Base-by-base conservation (phyloP, 2,329 filamentous ascomycete genomes). In the Beauveria scarabaeidicola region DNA sequence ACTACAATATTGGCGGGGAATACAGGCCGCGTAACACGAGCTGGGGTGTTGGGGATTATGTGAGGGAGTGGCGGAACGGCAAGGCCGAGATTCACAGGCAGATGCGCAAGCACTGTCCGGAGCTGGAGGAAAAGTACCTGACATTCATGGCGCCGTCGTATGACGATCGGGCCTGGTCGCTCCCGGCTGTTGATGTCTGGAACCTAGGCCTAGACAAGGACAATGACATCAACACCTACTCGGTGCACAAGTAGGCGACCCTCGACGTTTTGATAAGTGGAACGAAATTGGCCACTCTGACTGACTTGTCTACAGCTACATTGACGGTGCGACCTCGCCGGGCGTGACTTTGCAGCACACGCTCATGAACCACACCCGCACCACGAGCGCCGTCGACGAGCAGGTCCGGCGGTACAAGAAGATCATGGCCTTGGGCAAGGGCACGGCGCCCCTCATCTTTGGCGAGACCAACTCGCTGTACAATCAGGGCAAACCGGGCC, bases 401-500 rank as follows among this genome's bases (percentile, higher is more conserved):
- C 81, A 83, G 64, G 65, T 79, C n/a, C 70, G 74, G 41, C 75
- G 79, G 53, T 78, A 78, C 58, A 67, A 70, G 19, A 64, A 69
- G 23, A 74, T 85, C 40, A 52, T 61, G 53, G 59, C 59, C 8
- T 21, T 25, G 23, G 38, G 36, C 19, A 36, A 61, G 13, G 59
- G 52, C 25, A 48, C n/a, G 7, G 52, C 59, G 19, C 59, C 59
- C 6, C 53, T 61, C 44, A 57, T 61, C 38, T 57, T 86, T 1
- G 82, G 82, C 62, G 83, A 87, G 72, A 77, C 78, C 53, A 87
- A 87, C 70, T 84, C 80, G 8, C 76, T 87, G 10, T 86, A 81
- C 70, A 81, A 83, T 68, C 74, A 87, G 71, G 85, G 84, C 58
- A 76, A 77, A 6, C 81, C 83, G 0, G 83, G 84, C 0, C 73